Evolutionary conservation across 1,139 yeast species (phyloP).

Genomic region (Candida buenavistaensis): DNA sequence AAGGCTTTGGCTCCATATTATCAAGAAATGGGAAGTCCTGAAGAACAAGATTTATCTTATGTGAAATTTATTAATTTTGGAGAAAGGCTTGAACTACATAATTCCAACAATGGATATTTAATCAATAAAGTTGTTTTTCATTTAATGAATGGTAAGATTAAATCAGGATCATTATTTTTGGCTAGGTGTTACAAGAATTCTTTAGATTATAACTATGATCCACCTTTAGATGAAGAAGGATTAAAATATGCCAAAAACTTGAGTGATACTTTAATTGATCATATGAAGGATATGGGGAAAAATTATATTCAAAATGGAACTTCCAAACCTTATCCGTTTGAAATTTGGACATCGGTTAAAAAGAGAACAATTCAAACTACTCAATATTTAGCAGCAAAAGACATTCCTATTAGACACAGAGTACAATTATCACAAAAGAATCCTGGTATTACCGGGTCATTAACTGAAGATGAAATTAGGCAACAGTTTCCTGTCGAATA

Average conservation of each 20-base stretch:
- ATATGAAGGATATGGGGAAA: constrained; percentile 34
- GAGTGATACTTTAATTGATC: constrained; percentile 36
- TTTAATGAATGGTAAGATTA: constrained; percentile 82
- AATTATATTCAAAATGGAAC: constrained; percentile 47
- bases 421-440: constrained; percentile 84
- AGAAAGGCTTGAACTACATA: constrained; percentile 77
- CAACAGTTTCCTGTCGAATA: constrained; percentile 68
- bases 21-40: constrained; percentile 48
- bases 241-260: constrained; percentile 49
- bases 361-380: constrained; percentile 82
- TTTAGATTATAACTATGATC: constrained; percentile 58
- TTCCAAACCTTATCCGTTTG: constrained; percentile 50
- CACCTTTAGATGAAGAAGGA: constrained; percentile 65
- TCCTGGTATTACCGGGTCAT: constrained; percentile 83
- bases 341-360: constrained; percentile 92
- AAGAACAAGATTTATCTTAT: constrained; percentile 58
- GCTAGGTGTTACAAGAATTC: constrained; percentile 75
- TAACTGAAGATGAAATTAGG: constrained; percentile 60
- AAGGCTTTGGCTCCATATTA: constrained; percentile 51
- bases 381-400: constrained; percentile 57
- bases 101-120: constrained; percentile 82
- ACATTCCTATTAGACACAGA: constrained; percentile 66
- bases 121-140: constrained; percentile 88
- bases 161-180: constrained; percentile 83
- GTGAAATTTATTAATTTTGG: constrained; percentile 89